phyloP scores from a whole-genome alignment of 805 yeast genomes.

The Candida ipomoeae region DNA sequence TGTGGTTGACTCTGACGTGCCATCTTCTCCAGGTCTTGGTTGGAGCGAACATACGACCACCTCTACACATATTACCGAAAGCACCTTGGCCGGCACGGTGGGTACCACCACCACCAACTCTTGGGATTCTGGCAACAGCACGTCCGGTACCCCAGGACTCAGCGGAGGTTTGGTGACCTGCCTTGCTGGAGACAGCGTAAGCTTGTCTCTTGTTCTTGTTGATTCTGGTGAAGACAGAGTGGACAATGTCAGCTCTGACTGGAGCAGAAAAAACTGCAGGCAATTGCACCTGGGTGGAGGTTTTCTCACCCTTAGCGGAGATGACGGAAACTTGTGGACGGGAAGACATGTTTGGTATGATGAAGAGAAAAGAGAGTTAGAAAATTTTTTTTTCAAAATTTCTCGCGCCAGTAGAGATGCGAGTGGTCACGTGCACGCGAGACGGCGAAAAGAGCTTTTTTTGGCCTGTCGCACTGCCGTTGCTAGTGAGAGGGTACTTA shows the following conservation, averaged over 20 bases:
- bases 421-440: constrained; percentile 3
- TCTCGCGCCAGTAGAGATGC: constrained; percentile 2
- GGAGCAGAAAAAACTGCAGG: constrained; percentile 99
- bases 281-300: constrained; percentile 80
- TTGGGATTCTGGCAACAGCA: constrained; percentile 99
- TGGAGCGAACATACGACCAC: constrained; percentile 99
- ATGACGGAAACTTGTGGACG: constrained; percentile 98
- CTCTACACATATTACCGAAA: constrained; percentile 99
- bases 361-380: constrained; percentile 7
- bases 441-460: neutral
- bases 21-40: constrained; percentile 99
- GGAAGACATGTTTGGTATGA: constrained; percentile 20
- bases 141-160: constrained; percentile 99
- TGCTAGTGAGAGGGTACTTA: too few relatives aligned
- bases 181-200: constrained; percentile 98
- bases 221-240: constrained; percentile 96
- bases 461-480: neutral
- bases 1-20: constrained; percentile 99
- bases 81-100: constrained; percentile 99
- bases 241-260: constrained; percentile 99
- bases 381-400: neutral
- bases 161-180: constrained; percentile 99
- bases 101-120: constrained; percentile 99
- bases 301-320: constrained; percentile 81
- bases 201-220: constrained; percentile 99